Base-by-base conservation (phyloP, 495 filamentous ascomycete genomes). In the Mytilinidion resinicola region DNA sequence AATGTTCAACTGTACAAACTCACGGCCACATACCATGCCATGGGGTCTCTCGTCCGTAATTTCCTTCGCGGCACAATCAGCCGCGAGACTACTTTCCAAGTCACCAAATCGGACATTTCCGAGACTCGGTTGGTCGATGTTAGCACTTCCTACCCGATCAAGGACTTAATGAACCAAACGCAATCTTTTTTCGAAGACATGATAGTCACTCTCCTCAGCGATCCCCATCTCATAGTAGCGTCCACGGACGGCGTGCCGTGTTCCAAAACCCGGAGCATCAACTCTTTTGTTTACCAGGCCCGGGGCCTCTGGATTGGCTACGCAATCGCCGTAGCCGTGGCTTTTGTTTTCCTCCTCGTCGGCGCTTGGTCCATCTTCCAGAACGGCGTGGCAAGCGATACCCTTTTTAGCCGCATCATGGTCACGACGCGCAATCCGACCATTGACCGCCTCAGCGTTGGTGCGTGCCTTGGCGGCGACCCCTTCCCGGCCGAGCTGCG, bases 381-480 rank as follows among this genome's bases (percentile, higher is more conserved):
- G 37, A 75, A 75, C 38, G 73, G 73, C 4, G 67, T 74, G 17
- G 63, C 65, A 0, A 73, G 68, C 14, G 73, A 75, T 36, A 74
- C 66, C 3, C 64, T 63, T 5, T 75, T 75, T 58, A 73, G 71
- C 0, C 74, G 72, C 39, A 74, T 75, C 52, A 55, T 75, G 36
- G 73, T 74, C 44, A 75, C 73, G 0, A 75, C 73, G 6, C 61
- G 73, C 33, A 75, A 75, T 44, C 64, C 57, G 9, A 74, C 70
- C 1, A 57, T 75, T 0, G 73, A 75, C 50, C 51, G 57, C 14
- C 35, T 75, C 8, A 64, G 69, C 9, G 66, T 70, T 33, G 73
- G 73, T 10, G 73, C 71, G 9, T 74, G 72, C 55, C 53, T 75
- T 6, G 73, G 73, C 1, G 71, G 71, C 12, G 71, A 75, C 39